Percentiles rank a stretch among this genome's conserved stretches.
Evolutionary conservation across 768 basidiomycete genomes (phyloP).

Genomic region (Agrocybe praecox): DNA sequence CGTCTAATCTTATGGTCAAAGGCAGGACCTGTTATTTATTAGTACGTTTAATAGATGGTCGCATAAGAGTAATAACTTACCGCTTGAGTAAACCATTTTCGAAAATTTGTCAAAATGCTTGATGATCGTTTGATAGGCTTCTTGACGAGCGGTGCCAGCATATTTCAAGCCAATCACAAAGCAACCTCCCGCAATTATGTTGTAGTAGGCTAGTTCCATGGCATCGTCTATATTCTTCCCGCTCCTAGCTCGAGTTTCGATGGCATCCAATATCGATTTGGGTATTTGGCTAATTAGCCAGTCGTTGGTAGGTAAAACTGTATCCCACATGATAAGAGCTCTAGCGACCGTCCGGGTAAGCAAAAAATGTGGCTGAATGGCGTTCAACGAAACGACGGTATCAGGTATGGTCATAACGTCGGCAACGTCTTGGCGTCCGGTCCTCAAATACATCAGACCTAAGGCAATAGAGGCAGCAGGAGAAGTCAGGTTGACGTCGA

Average conservation of each 20-base stretch:
- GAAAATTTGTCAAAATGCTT: conserved; percentile 82
- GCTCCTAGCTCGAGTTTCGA: conserved; percentile 50
- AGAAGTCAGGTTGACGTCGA: conserved; percentile 90
- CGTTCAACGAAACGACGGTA: conserved; percentile 77
- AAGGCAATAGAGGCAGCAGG: conserved; percentile 90
- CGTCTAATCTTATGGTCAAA: conserved; percentile 91
- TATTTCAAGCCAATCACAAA: conserved; percentile 92
- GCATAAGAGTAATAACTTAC: conserved; percentile 40
- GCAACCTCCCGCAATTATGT: conserved; percentile 89
- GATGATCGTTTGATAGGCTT: conserved; percentile 84
- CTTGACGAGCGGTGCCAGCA: conserved; percentile 90
- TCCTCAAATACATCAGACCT: conserved; percentile 91
- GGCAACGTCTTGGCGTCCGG: conserved; percentile 82
- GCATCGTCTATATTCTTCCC: conserved; percentile 64
- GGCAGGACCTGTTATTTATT: conserved; percentile 55
- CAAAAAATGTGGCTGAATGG: conserved; percentile 86
- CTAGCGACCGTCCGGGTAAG: conserved; percentile 79
- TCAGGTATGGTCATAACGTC: conserved; percentile 84
- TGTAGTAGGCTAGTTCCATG: conserved; percentile 87
- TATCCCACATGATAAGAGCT: conserved; percentile 86
- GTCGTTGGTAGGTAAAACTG: conserved; percentile 66
- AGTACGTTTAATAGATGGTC: background rate
- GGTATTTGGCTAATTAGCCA: conserved; percentile 82
- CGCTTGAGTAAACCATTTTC: conserved; percentile 64
- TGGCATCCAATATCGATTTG: conserved; percentile 56